Percentiles rank a stretch among this genome's conserved stretches.
These are phyloP conservation scores for Backusella psychrophila DNA, from an alignment of 192 early-diverging fungal species.

Conservation along the genomic window DNA sequence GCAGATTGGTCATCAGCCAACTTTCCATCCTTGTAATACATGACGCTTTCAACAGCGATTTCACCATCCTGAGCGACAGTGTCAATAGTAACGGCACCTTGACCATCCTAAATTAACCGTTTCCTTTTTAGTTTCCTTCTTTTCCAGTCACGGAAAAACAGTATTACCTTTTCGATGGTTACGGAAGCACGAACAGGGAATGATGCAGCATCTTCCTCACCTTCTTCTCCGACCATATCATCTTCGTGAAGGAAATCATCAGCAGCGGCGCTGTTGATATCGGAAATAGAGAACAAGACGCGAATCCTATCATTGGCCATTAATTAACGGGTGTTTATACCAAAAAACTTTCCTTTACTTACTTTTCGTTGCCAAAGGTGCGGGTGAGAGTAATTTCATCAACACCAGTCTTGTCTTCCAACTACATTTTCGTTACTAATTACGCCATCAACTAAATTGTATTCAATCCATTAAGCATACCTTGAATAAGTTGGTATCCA, in stretches of 20 bases:
- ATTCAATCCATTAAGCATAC: conserved; percentile 17
- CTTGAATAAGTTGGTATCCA: conserved; percentile 59
- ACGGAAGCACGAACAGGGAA: conserved; percentile 81
- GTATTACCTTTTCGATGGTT: conserved; percentile 71
- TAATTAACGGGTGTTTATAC: not conserved
- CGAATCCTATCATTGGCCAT: conserved; percentile 59
- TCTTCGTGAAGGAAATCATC: conserved; percentile 62
- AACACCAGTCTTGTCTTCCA: conserved; percentile 75
- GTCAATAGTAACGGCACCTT: conserved; percentile 81
- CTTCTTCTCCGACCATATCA: conserved; percentile 53
- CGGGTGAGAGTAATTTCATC: conserved; percentile 81
- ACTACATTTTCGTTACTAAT: conserved; percentile 33
- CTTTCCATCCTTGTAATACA: conserved; percentile 61
- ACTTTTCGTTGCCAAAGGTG: conserved; percentile 90
- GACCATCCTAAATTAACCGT: conserved; percentile 44
- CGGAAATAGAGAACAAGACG: conserved; percentile 83
- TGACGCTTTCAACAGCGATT: conserved; percentile 84
- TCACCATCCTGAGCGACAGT: conserved; percentile 79
- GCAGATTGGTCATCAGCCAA: conserved; percentile 62
- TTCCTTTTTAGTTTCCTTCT: not conserved
- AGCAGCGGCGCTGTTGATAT: conserved; percentile 75
- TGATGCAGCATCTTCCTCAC: conserved; percentile 54
- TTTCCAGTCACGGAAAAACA: not conserved
- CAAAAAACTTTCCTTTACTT: conserved; percentile 27
- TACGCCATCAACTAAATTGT: not conserved